A percentile compares a stretch with the other conserved stretches of the same genome.
These are phyloP conservation scores for Xerocomellus amylosporus DNA, from an alignment of 768 basidiomycete species.

Conservation along the genomic window DNA sequence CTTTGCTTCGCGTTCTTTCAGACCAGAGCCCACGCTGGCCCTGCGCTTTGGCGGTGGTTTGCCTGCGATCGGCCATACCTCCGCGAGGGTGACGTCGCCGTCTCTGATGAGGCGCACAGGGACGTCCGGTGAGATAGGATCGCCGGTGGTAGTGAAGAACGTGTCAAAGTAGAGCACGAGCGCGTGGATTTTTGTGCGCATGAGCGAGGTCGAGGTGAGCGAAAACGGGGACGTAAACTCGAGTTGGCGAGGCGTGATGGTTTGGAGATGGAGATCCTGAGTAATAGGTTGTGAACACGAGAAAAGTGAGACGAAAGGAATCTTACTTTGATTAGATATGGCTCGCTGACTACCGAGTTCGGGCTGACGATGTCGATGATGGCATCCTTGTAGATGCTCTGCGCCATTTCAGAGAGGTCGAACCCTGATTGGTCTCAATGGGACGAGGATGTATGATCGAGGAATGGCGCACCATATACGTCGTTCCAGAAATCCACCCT, in stretches of 20 bases:
- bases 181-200: constrained; percentile 65
- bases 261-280: constrained; percentile 74
- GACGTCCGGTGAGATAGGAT: constrained; percentile 49
- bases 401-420: constrained; percentile 80
- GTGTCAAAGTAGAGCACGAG: constrained; percentile 95
- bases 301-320: neutral
- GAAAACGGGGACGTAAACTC: constrained; percentile 78
- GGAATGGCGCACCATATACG: constrained; percentile 66
- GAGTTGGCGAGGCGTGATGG: constrained; percentile 65
- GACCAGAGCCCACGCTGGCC: constrained; percentile 47
- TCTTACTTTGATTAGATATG: constrained; percentile 65
- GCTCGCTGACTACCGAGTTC: constrained; percentile 60
- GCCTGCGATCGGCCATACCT: constrained; percentile 77
- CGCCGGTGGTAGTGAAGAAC: constrained; percentile 72
- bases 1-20: constrained; percentile 40
- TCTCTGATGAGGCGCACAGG: constrained; percentile 57
- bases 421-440: constrained; percentile 56
- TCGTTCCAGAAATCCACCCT: constrained; percentile 86
- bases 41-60: constrained; percentile 58
- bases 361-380: constrained; percentile 76
- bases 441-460: neutral
- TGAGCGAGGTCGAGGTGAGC: constrained; percentile 58
- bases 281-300: neutral
- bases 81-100: constrained; percentile 61
- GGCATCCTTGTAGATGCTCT: constrained; percentile 74